Base-by-base conservation (phyloP, 2,329 filamentous ascomycete species). In the Monilinia laxa region DNA sequence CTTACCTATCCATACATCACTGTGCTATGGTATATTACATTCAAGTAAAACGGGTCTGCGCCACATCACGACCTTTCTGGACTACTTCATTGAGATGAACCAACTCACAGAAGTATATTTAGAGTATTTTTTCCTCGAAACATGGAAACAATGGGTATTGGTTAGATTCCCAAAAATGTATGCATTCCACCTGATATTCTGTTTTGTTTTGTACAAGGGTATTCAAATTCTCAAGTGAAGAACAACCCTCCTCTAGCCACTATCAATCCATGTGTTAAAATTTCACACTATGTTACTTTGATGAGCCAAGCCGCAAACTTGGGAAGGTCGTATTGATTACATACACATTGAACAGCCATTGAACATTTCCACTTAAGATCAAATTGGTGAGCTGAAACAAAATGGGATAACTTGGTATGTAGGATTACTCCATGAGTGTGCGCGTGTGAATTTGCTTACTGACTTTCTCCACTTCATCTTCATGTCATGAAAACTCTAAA, bases 351-450 rank as follows among this genome's bases (percentile, higher is more conserved):
- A 20, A 49, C 4, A 59, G 23, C 3, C 20, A 18, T 31, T 49
- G 42, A 35, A 59, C 25, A n/a, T 10, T 28, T 58, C 18, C 18
- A 25, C 18, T 14, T 14, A 31, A 47, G 40, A 59, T 23, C 42
- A 47, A 59, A 59, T 45, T 16, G 12, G 18, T 5, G 40, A 58
- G 56, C 56, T 47, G 40, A 58, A 58, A 58, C 40, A 12, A 47
- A 47, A 47, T 58, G 40, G 56, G 47, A 47, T n/a, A 16, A 35
- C 14, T 35, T 10, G n/a, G 25, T 59, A n/a, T 31, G 40, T 23
- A 59, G 56, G 56, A 35, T 47, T 59, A 59, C 56, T 40, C 56
- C 56, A 28, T 38, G 25, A 47, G 56, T 31, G 40, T 59, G 25
- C 11, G 40, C 12, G 25, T 47, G 28, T 59, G 57, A 25, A 23